Base-by-base conservation (phyloP, 108 stramenopile species). In the Aureococcus anophagefferens region DNA sequence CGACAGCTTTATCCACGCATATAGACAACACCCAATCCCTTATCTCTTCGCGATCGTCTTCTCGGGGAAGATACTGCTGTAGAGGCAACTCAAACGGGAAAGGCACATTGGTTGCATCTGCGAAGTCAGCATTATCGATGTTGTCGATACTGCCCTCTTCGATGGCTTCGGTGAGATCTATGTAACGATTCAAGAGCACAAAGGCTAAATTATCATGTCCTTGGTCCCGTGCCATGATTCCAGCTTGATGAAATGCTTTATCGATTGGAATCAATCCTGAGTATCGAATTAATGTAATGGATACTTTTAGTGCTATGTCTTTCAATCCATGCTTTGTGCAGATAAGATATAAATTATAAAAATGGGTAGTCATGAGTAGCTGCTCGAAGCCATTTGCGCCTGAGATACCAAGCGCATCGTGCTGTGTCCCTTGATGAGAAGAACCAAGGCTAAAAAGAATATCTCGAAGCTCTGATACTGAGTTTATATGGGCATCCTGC, bases 131-230 rank as follows among this genome's bases (percentile, higher is more conserved):
- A 69, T 85, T 85, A 79, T 87, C 85, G 30, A 87, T 40, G 16
- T 79, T 36, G 32, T 35, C 34, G n/a, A 79, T 34, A 69, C 83
- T 81, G 3, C 69, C 77, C 70, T 85, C 84, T n/a, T 89, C 88
- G 44, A 87, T 86, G 32, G 88, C 87, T 72, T 89, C 88, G 33
- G 82, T 73, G 18, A 89, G 66, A 45, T 89, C 88, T 0, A 89
- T 74, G 80, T 86, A 88, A 3, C 88, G 79, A 68, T 89, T 89
- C 32, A 88, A 72, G 33, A 89, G 78, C 40, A 88, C 78, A 64
- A 88, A 89, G 15, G 86, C 88, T 45, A 88, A 62, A 73, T 80
- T 84, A 4, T 71, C 62, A 35, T 84, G 51, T 30, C 78, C 82
- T n/a, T 66, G 33, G 14, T 85, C 78, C 29, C 71, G 68, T 66